Conservation (phyloP, 495 filamentous ascomycete genomes). For the Aspergillus ellipticus region DNA sequence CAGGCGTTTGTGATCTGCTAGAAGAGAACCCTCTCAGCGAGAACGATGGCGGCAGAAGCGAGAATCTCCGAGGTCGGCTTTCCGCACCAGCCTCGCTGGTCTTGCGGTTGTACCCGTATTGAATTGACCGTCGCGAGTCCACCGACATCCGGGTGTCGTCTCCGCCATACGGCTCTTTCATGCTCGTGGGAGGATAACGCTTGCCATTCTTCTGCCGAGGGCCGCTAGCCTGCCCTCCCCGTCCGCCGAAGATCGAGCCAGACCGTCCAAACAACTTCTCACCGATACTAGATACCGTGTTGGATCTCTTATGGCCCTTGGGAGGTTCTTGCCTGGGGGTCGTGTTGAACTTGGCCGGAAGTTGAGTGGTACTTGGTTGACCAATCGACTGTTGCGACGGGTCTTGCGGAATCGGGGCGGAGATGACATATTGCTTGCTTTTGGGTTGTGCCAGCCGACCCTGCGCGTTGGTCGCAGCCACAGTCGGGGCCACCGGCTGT, state of each 20-base stretch:
- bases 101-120: constrained; percentile 71
- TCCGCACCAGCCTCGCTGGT: constrained; percentile 75
- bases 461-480: constrained; percentile 87
- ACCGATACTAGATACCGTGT: constrained; percentile 76
- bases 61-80: constrained; percentile 71
- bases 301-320: constrained; percentile 87
- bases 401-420: constrained; percentile 61
- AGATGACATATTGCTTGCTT: constrained; percentile 72
- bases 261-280: constrained; percentile 77
- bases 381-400: constrained; percentile 43
- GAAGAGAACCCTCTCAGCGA: constrained; percentile 55
- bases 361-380: constrained; percentile 56
- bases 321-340: constrained; percentile 43
- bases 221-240: constrained; percentile 38
- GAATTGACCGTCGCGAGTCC: constrained; percentile 77
- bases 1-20: constrained; percentile 39
- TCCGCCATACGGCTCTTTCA: constrained; percentile 57
- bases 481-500: constrained; percentile 80
- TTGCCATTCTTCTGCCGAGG: constrained; percentile 38
- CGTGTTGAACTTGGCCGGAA: constrained; percentile 42
- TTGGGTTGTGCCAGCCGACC: constrained; percentile 86
- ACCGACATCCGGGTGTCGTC: constrained; percentile 67
- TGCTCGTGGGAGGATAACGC: constrained; percentile 73
- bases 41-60: constrained; percentile 73
- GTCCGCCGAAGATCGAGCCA: constrained; percentile 69